These are phyloP conservation scores for Leccinum obscurum DNA, from an alignment of 768 basidiomycete species.

Conservation along the genomic window DNA sequence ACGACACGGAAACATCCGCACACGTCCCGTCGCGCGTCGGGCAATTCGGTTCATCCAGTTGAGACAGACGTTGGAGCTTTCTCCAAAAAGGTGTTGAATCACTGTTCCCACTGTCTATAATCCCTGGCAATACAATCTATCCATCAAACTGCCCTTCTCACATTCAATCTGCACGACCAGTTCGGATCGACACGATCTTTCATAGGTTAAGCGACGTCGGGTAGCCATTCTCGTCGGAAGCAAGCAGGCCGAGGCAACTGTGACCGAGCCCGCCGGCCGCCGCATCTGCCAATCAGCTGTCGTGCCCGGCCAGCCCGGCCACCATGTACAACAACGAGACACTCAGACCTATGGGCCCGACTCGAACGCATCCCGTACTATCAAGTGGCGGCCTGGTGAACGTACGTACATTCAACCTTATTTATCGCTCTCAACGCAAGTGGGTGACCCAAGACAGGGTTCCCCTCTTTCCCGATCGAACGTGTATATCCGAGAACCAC, in stretches of 20 bases:
- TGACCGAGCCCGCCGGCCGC: not conserved
- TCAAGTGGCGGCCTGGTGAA: not conserved
- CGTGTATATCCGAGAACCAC: slow-evolving; percentile 6
- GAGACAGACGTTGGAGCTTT: not conserved
- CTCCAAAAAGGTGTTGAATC: not conserved
- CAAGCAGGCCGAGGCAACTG: not conserved
- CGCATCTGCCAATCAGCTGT: not conserved
- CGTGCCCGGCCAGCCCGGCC: not conserved
- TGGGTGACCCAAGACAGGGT: not conserved
- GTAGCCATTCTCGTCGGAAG: not conserved
- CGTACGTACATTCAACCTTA: not conserved
- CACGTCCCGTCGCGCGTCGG: not conserved
- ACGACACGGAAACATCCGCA: not conserved
- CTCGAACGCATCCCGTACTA: not conserved
- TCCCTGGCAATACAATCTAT: not conserved
- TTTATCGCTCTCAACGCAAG: not conserved
- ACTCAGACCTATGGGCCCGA: not conserved
- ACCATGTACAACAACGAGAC: not conserved
- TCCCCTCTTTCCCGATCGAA: slow-evolving; percentile 1
- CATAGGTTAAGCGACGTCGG: not conserved
- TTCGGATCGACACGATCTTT: slow-evolving; percentile 2
- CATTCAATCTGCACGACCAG: not conserved
- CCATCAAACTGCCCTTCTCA: not conserved
- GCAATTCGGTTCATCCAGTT: not conserved
- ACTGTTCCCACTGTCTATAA: not conserved